Conservation (phyloP, 306 rosid genomes). For the Astragalus glycyphyllos region DNA sequence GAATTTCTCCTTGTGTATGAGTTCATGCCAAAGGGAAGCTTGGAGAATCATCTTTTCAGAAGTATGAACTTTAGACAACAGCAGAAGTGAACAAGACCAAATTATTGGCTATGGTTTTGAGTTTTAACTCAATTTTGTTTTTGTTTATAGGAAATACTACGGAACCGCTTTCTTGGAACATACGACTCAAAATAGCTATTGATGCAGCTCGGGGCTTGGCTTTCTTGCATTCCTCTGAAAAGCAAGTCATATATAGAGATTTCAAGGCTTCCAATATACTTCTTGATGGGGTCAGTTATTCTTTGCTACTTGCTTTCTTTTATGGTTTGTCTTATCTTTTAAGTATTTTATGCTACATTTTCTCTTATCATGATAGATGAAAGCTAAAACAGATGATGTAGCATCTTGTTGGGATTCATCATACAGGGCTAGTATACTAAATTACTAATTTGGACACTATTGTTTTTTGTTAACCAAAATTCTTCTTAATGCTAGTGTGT, state of each 20-base stretch:
- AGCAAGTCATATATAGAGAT: constrained; percentile 84
- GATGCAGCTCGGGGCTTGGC: constrained; percentile 94
- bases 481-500: neutral
- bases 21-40: constrained; percentile 85
- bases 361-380: too few relatives aligned
- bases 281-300: constrained; percentile 75
- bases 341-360: too few relatives aligned
- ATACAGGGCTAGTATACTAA: too few relatives aligned
- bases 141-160: constrained; percentile 54
- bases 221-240: constrained; percentile 76
- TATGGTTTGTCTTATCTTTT: neutral
- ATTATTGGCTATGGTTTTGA: constrained; percentile 16
- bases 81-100: constrained; percentile 1
- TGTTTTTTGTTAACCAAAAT: too few relatives aligned
- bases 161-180: constrained; percentile 74
- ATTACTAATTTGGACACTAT: too few relatives aligned
- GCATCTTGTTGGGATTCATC: too few relatives aligned
- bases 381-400: too few relatives aligned
- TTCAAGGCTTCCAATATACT: constrained; percentile 92
- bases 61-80: constrained; percentile 55
- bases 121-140: constrained; percentile 23
- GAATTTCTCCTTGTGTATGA: constrained; percentile 93
- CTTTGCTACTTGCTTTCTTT: constrained; percentile 13
- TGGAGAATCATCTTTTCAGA: constrained; percentile 90
- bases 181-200: constrained; percentile 70